Percentiles rank a stretch among this genome's conserved stretches.
phyloP scores from a whole-genome alignment of 805 yeast genomes.

The Candida endomychidarum region DNA sequence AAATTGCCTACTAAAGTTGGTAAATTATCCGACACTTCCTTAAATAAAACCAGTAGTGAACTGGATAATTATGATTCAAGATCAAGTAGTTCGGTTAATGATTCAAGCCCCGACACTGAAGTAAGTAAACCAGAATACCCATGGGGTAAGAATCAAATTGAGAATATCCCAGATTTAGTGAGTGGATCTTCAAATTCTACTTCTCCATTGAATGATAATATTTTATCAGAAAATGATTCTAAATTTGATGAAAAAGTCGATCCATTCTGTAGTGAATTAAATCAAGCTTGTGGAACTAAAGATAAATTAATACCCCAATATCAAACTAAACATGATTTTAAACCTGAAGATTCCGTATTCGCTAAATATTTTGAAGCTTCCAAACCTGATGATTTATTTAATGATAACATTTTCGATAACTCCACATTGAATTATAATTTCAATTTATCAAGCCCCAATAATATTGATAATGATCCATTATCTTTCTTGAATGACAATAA shows the following conservation, averaged over 20 bases:
- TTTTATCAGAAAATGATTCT: conserved; percentile 34
- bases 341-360: conserved; percentile 5
- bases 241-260: conserved; percentile 66
- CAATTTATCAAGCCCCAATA: conserved; percentile 11
- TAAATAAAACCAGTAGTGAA: conserved; percentile 10
- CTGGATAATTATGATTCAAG: conserved; percentile 14
- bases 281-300: conserved; percentile 80
- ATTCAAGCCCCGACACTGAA: conserved; percentile 19
- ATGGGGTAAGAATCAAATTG: conserved; percentile 9
- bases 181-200: conserved; percentile 37
- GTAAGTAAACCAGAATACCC: conserved; percentile 13
- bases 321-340: conserved; percentile 15
- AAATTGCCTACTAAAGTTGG: conserved; percentile 33
- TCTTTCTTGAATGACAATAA: conserved; percentile 48
- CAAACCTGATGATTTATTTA: conserved; percentile 1
- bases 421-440: conserved; percentile 17
- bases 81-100: conserved; percentile 14
- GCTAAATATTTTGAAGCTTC: conserved; percentile 7
- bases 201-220: conserved; percentile 39
- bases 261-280: conserved; percentile 73
- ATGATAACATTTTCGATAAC: conserved; percentile 15
- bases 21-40: conserved; percentile 16
- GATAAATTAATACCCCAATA: conserved; percentile 62
- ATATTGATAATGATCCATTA: conserved; percentile 38
- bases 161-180: conserved; percentile 34